Base-by-base conservation (phyloP, 2,329 filamentous ascomycete genomes). In the Teratosphaeria gauchensis region DNA sequence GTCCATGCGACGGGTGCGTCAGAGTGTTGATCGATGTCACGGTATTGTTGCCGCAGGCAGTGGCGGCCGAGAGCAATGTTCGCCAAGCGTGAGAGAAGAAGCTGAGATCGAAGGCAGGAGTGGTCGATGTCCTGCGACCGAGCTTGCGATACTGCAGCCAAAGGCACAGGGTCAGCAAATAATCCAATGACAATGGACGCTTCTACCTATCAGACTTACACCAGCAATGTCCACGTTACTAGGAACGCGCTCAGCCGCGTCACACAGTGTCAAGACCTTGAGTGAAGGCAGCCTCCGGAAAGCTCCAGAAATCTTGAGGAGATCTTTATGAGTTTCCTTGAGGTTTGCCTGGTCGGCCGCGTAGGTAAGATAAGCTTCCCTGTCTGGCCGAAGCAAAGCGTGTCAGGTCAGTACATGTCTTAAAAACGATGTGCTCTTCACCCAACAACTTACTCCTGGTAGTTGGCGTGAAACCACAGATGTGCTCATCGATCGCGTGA, bases 351-450 rank as follows among this genome's bases (percentile, higher is more conserved):
- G 68, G 55, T 70, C 68, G 7, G 57, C 30, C 21, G 64, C 54
- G 61, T 69, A 69, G 28, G 57, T 35, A 24, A 48, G 59, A 57
- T 63, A 63, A n/a, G 68, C 68, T 46, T 69, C 68, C n/a, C 54
- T 60, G 31, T 69, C 33, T 35, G 33, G 2, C 2, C 7, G 14
- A 14, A 35, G 33, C 33, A 35, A 35, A 14, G 24, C 24, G 14
- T 7, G 8, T 35, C 33, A 35, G 33, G 33, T 35, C 33, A 35
- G 33, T 9, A 35, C 8, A 35, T 14, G 33, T 35, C 14, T 9
- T 7, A 35, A 14, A 35, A 2, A 35, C 9, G 14, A 35, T 14
- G 14, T 35, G 24, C 24, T 2, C 24, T 28, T 28, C 4, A 4
- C 24, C 24, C 24, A 28, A 28, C 24, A 28, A 28, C 24, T 28